A percentile compares a stretch with the other conserved stretches of the same genome.
phyloP scores from a whole-genome alignment of 108 stramenopile species.

The Conticribra weissflogii region DNA sequence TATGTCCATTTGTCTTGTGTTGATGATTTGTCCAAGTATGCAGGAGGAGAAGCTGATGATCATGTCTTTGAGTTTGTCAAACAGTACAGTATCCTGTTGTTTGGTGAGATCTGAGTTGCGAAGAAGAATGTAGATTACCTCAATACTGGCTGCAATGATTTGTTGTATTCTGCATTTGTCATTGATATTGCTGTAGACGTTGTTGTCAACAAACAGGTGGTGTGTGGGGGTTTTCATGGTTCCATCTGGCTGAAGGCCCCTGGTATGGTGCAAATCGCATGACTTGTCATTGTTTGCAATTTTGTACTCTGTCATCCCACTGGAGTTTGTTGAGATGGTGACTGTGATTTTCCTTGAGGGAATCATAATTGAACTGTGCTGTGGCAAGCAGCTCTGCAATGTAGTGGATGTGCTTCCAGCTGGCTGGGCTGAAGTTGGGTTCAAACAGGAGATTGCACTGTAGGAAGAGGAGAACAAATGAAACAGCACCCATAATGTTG shows the following conservation, averaged over 20 bases:
- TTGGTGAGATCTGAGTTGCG: not conserved
- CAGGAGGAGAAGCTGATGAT: not conserved
- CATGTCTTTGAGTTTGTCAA: not conserved
- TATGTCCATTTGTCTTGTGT: not conserved
- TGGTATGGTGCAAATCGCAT: not conserved
- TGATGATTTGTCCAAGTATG: not conserved
- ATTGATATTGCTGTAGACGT: not conserved
- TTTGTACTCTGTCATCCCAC: not conserved
- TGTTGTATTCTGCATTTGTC: not conserved
- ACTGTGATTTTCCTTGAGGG: not conserved
- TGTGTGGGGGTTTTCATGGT: not conserved
- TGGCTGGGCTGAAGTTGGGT: not conserved
- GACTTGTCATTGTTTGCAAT: no score
- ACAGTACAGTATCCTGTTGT: not conserved
- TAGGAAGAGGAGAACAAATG: not conserved
- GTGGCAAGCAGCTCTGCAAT: not conserved
- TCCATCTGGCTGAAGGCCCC: not conserved
- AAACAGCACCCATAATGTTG: conserved; percentile 1
- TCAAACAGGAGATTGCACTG: not conserved
- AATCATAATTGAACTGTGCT: not conserved
- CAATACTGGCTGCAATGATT: not conserved
- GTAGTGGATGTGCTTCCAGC: not conserved
- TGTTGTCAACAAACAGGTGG: not conserved
- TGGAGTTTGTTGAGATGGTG: not conserved
- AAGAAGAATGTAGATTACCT: not conserved